These are phyloP conservation scores for Plasmodium yoelii DNA, from an alignment of 169 alveolate species.

Conservation along the genomic window DNA sequence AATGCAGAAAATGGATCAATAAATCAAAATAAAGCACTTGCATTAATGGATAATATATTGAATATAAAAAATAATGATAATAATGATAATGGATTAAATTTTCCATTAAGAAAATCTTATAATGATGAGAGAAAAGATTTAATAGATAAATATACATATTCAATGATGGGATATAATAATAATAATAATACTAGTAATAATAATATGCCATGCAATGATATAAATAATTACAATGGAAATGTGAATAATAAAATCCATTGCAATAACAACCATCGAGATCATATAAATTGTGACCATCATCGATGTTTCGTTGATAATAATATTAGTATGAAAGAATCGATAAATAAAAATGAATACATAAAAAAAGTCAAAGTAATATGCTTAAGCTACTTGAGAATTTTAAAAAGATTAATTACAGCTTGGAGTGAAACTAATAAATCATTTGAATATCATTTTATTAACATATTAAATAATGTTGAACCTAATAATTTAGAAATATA, in stretches of 20 bases:
- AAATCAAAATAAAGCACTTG: conserved; percentile 23
- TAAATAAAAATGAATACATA: conserved; percentile 18
- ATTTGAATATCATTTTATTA: conserved; percentile 66
- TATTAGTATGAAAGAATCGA: conserved; percentile 7
- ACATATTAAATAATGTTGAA: conserved; percentile 35
- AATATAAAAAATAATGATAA: conserved; percentile 43
- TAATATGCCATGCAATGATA: not conserved
- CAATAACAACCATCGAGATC: not conserved
- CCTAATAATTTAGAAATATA: conserved; percentile 41
- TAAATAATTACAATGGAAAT: not conserved
- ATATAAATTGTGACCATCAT: not conserved
- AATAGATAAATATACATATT: not conserved
- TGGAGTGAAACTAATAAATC: conserved; percentile 59
- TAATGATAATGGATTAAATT: conserved; percentile 13
- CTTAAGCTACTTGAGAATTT: conserved; percentile 44
- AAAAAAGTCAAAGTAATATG: conserved; percentile 35
- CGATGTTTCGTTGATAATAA: not conserved
- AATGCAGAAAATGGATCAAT: conserved; percentile 10
- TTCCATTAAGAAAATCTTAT: not conserved
- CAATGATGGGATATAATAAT: not conserved
- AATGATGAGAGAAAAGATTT: conserved; percentile 4
- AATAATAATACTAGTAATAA: conserved; percentile 3
- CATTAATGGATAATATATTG: conserved; percentile 20
- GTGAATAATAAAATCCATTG: not conserved
- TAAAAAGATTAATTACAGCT: conserved; percentile 30